phyloP scores from a whole-genome alignment of 2,329 filamentous ascomycete species.

The Didymella lethalis region DNA sequence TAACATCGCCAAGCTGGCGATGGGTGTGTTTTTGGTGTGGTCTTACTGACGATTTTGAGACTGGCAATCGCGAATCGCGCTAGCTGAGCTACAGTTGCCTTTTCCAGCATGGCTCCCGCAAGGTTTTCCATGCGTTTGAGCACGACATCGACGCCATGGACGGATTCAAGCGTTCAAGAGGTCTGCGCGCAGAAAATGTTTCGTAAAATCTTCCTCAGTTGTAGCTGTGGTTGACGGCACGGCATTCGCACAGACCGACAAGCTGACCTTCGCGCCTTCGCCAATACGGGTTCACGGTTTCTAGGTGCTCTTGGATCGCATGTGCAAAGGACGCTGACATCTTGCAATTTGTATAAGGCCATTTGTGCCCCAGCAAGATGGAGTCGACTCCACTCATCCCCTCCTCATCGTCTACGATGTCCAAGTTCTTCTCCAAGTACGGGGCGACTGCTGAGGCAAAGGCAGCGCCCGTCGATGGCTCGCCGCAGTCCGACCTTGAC shows the following conservation, averaged over 20 bases:
- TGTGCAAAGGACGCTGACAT: conserved; percentile 12
- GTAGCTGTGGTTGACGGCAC: conserved; percentile 16
- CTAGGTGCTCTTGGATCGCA: conserved; percentile 11
- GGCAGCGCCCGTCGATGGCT: conserved; percentile 13
- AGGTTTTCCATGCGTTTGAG: conserved; percentile 13
- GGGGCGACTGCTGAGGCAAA: conserved; percentile 19
- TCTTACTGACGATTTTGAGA: conserved; percentile 5
- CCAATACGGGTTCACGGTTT: conserved; percentile 7
- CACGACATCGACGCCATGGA: conserved; percentile 21
- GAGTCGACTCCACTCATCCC: conserved; percentile 22
- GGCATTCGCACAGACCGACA: conserved; percentile 15
- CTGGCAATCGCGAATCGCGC: conserved; percentile 16
- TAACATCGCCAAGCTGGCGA: conserved; percentile 13
- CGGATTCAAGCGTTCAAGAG: conserved; percentile 11
- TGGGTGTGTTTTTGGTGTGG: conserved; percentile 12
- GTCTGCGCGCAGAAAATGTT: conserved; percentile 18
- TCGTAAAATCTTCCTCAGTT: conserved; percentile 17
- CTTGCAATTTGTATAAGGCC: conserved; percentile 12
- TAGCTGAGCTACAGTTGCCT: conserved; percentile 12
- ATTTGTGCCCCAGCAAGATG: conserved; percentile 8
- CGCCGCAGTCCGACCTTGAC: conserved; percentile 15
- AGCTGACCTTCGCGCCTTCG: conserved; percentile 5
- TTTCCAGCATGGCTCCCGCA: conserved; percentile 7
- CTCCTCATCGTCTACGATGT: conserved; percentile 22
- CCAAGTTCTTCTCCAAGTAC: conserved; percentile 27